Evolutionary conservation across 2,329 filamentous ascomycete genomes (phyloP), one percentile per base, ranked within the genome.

Genomic region (Xylariaceae sp.): DNA sequence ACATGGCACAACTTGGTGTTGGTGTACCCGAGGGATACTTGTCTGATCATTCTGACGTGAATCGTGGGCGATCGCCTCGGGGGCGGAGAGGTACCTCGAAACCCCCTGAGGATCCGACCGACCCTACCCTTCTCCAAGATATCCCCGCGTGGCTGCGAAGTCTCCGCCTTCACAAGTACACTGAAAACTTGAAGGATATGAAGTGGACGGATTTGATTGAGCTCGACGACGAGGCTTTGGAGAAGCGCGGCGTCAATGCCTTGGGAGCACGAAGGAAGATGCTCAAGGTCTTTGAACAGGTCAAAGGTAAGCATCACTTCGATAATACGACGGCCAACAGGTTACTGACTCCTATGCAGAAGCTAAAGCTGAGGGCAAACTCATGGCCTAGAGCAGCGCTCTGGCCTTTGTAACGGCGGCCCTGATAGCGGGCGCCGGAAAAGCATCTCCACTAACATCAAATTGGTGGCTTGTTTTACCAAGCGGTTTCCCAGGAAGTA

Each of bases 211-310:
- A 99, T 51, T 75, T 99, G 64, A 78, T 99, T 57, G 88, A 94
- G 71, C 77, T 99, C 64, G 90, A 96, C 66, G 94, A 99, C 64
- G 91, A 91, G 68, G 91, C 89, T 47, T 77, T 99, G 60, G 92
- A 97, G 74, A 88, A 90, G 30, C 87, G 90, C 50, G 94, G 94
- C 48, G 94, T 99, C 34, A 96, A 96, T 71, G 94, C 94, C 51
- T 81, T 97, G 54, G 94, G 94, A 65, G 94, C 94, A 19, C 81
- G 94, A 64, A 88, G 92, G 70, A 99, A 99, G 81, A 95, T 99
- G 89, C 77, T 99, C 58, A 99, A 99, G 83, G 94, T 97, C 54
- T 97, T 97, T 73, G 94, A 97, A 66, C 91, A 96, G 76, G 92
- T 97, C 67, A 90, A 85, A 73, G 88, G 83, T 85, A 74, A 60